Conservation (phyloP, 768 basidiomycete species). For the Auriscalpium vulgare region DNA sequence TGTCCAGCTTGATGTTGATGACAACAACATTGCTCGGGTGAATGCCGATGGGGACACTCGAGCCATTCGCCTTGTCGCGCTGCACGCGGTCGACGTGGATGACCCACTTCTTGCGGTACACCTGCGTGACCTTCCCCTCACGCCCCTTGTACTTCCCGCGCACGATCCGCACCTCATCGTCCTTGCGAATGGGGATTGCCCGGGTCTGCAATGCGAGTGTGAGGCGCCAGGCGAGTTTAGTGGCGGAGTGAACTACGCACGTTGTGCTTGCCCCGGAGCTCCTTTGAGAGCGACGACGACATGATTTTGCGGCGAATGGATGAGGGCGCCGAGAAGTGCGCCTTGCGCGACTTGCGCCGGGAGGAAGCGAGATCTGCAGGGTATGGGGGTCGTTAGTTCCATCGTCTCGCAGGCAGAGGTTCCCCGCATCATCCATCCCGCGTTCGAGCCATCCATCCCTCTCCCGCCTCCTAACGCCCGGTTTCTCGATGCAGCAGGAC, state of each 20-base stretch:
- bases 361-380: slow-evolving; percentile 77
- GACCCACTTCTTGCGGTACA: slow-evolving; percentile 99
- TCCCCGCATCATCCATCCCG: slow-evolving; percentile 8
- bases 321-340: slow-evolving; percentile 93
- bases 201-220: slow-evolving; percentile 48
- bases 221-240: not conserved
- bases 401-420: slow-evolving; percentile 25
- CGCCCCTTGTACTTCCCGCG: slow-evolving; percentile 98
- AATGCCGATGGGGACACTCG: slow-evolving; percentile 87
- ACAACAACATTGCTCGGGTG: slow-evolving; percentile 97
- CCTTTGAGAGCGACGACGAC: slow-evolving; percentile 93
- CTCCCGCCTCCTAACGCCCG: slow-evolving; percentile 22
- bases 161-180: slow-evolving; percentile 95
- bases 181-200: slow-evolving; percentile 92
- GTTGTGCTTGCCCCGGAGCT: slow-evolving; percentile 86
- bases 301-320: slow-evolving; percentile 95
- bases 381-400: slow-evolving; percentile 7
- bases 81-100: slow-evolving; percentile 97
- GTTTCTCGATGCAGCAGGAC: slow-evolving; percentile 18
- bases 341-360: slow-evolving; percentile 97
- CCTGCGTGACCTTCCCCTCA: slow-evolving; percentile 96
- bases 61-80: slow-evolving; percentile 96
- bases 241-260: slow-evolving; percentile 37
- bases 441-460: slow-evolving; percentile 46
- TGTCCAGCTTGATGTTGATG: slow-evolving; percentile 86